A percentile compares a stretch with the other conserved stretches of the same genome.
These are phyloP conservation scores for Dalbergia cochinchinensis DNA, from an alignment of 306 rosid genomes.

Conservation along the genomic window DNA sequence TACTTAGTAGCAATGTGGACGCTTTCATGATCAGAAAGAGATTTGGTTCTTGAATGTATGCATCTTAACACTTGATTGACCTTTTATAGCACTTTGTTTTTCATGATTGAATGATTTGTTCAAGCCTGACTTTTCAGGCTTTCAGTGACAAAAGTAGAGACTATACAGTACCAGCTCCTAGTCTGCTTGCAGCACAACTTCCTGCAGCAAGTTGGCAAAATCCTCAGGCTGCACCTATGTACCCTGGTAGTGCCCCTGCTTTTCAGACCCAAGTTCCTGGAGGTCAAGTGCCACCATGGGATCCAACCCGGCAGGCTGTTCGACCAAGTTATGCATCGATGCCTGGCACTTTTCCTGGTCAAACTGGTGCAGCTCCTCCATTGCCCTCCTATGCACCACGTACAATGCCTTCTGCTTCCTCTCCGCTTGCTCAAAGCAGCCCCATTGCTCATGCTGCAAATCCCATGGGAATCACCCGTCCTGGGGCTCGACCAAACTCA, in stretches of 20 bases:
- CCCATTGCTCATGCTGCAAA: slow-evolving; percentile 2
- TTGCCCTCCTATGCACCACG: slow-evolving; percentile 57
- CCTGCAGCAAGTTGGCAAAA: slow-evolving; percentile 49
- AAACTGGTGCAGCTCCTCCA: slow-evolving; percentile 56
- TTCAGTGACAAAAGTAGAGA: slow-evolving; percentile 82
- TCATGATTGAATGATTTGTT: slow-evolving; percentile 17
- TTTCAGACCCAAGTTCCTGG: slow-evolving; percentile 64
- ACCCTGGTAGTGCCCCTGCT: slow-evolving; percentile 55
- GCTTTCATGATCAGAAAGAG: slow-evolving; percentile 66
- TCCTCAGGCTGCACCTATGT: slow-evolving; percentile 54
- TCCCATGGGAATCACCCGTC: slow-evolving; percentile 44
- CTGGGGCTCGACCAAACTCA: slow-evolving; percentile 49
- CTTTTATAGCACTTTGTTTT: slow-evolving; percentile 32
- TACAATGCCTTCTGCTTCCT: slow-evolving; percentile 63
- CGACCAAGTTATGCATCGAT: slow-evolving; percentile 51
- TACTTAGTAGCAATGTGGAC: slow-evolving; percentile 69
- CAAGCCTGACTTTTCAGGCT: slow-evolving; percentile 60
- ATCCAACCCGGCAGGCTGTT: slow-evolving; percentile 64
- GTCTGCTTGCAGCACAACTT: slow-evolving; percentile 40
- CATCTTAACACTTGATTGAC: slow-evolving; percentile 68
- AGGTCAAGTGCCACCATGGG: slow-evolving; percentile 81
- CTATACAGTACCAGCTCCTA: slow-evolving; percentile 50
- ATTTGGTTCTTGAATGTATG: slow-evolving; percentile 68
- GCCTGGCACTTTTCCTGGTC: slow-evolving; percentile 66
- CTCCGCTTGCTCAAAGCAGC: slow-evolving; percentile 57